Evolutionary conservation across 331 rosid genomes (phyloP).

Genomic region (Ulmus americana): DNA sequence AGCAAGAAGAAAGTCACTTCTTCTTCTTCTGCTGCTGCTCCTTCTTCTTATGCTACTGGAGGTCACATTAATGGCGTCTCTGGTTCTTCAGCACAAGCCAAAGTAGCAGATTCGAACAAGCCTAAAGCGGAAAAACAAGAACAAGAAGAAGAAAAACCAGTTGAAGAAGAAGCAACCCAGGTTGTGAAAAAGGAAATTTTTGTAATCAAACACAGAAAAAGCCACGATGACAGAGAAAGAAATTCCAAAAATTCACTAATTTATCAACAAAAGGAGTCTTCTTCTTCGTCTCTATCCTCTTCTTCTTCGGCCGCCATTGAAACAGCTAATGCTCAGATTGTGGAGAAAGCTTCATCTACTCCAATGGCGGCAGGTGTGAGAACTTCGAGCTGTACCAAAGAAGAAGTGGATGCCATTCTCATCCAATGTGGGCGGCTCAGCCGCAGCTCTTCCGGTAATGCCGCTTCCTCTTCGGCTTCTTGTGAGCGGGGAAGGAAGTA

Average conservation of each 20-base stretch:
- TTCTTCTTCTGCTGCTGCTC: conserved; percentile 16
- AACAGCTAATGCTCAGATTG: conserved; percentile 20
- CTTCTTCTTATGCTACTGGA: conserved; percentile 15
- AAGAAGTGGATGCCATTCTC: conserved; percentile 87
- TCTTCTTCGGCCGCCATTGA: conserved; percentile 12
- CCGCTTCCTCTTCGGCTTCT: conserved; percentile 47
- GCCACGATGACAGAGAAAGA: conserved; percentile 68
- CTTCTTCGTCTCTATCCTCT: not conserved
- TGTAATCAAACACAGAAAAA: conserved; percentile 67
- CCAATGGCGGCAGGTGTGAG: conserved; percentile 41
- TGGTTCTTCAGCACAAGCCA: conserved; percentile 11
- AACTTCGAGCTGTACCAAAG: conserved; percentile 85
- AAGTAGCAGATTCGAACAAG: conserved; percentile 7
- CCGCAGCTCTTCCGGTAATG: conserved; percentile 83
- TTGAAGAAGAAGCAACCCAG: conserved; percentile 19
- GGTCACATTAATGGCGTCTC: conserved; percentile 14
- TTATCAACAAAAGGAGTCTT: conserved; percentile 5
- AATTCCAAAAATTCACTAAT: conserved; percentile 27
- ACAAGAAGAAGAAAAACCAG: conserved; percentile 22
- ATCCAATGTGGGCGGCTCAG: conserved; percentile 90
- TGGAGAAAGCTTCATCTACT: not conserved
- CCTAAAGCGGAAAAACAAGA: conserved; percentile 21
- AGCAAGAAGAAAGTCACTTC: conserved; percentile 62
- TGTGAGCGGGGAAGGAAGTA: conserved; percentile 48
- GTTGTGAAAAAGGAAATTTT: conserved; percentile 62